phyloP scores from a whole-genome alignment of 1,139 yeast species.

The Kurtzmaniella quercitrusa region DNA sequence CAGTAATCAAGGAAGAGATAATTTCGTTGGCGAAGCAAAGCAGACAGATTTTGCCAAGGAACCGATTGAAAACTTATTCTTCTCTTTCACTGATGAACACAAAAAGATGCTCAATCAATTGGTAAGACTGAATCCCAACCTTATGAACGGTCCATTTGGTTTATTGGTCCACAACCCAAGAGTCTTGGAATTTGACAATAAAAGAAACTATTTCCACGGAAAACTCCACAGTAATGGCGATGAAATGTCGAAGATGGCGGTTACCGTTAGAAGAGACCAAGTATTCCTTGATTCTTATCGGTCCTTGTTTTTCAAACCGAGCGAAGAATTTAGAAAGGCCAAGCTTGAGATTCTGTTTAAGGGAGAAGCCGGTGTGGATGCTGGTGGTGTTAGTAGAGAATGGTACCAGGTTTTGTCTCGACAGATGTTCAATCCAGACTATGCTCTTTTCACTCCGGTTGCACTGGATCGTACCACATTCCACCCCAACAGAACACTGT shows the following conservation, averaged over 20 bases:
- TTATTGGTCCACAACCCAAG: slow-evolving; percentile 85
- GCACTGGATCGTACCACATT: slow-evolving; percentile 91
- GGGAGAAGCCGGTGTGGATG: slow-evolving; percentile 97
- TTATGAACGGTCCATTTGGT: slow-evolving; percentile 96
- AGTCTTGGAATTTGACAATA: slow-evolving; percentile 92
- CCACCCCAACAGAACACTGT: slow-evolving; percentile 92
- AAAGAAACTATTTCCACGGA: slow-evolving; percentile 79
- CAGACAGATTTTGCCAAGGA: slow-evolving; percentile 63
- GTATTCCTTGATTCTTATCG: slow-evolving; percentile 91
- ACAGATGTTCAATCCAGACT: slow-evolving; percentile 96
- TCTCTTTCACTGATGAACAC: slow-evolving; percentile 86
- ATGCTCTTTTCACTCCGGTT: slow-evolving; percentile 89
- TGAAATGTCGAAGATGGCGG: slow-evolving; percentile 44
- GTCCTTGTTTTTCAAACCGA: slow-evolving; percentile 73
- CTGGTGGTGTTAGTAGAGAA: slow-evolving; percentile 96
- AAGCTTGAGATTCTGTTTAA: slow-evolving; percentile 77
- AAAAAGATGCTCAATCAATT: slow-evolving; percentile 85
- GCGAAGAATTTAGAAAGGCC: slow-evolving; percentile 70
- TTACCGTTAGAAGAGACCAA: slow-evolving; percentile 81
- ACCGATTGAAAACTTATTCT: slow-evolving; percentile 76
- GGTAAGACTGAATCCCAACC: slow-evolving; percentile 86
- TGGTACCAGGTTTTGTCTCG: slow-evolving; percentile 95
- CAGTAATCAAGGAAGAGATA: slow-evolving; percentile 45
- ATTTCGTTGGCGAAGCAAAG: slow-evolving; percentile 30
- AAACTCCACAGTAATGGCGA: slow-evolving; percentile 53